Conservation (phyloP, 2,329 filamentous ascomycete species). For the Neocucurbitaria cava region DNA sequence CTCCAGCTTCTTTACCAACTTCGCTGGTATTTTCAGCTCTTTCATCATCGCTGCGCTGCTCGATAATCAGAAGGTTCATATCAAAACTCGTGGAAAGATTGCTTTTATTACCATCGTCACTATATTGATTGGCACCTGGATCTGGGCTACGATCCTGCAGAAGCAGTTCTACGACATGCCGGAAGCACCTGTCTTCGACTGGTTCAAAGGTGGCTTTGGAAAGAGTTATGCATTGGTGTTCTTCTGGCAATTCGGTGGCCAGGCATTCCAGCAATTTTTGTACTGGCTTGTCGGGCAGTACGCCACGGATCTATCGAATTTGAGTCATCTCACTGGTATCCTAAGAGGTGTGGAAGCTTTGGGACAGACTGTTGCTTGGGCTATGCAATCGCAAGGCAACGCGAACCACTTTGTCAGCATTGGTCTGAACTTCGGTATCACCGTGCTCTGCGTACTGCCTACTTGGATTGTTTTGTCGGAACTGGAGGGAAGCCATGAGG, state of each 20-base stretch:
- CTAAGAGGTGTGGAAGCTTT: conserved; percentile 43
- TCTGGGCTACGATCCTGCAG: conserved; percentile 44
- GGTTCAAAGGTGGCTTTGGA: conserved; percentile 45
- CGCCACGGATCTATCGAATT: conserved; percentile 38
- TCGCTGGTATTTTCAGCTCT: conserved; percentile 45
- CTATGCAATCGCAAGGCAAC: conserved; percentile 46
- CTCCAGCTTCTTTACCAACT: conserved; percentile 48
- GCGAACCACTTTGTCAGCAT: conserved; percentile 48
- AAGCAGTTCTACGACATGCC: conserved; percentile 40
- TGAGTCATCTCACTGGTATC: conserved; percentile 47
- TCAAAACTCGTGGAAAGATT: conserved; percentile 41
- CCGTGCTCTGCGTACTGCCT: conserved; percentile 37
- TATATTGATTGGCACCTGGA: conserved; percentile 44
- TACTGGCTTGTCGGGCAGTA: conserved; percentile 49
- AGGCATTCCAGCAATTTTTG: conserved; percentile 47
- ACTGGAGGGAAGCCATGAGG: conserved; percentile 41
- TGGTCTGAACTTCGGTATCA: conserved; percentile 46
- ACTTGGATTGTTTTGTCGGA: conserved; percentile 45
- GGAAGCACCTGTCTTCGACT: conserved; percentile 38
- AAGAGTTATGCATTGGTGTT: conserved; percentile 44
- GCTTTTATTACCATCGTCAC: conserved; percentile 40
- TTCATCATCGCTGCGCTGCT: conserved; percentile 45
- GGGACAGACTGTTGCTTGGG: conserved; percentile 47
- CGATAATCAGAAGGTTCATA: conserved; percentile 42
- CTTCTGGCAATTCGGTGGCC: conserved; percentile 47